Evolutionary conservation across 495 filamentous ascomycete species (phyloP).

Genomic region (Penicillium subrubescens): DNA sequence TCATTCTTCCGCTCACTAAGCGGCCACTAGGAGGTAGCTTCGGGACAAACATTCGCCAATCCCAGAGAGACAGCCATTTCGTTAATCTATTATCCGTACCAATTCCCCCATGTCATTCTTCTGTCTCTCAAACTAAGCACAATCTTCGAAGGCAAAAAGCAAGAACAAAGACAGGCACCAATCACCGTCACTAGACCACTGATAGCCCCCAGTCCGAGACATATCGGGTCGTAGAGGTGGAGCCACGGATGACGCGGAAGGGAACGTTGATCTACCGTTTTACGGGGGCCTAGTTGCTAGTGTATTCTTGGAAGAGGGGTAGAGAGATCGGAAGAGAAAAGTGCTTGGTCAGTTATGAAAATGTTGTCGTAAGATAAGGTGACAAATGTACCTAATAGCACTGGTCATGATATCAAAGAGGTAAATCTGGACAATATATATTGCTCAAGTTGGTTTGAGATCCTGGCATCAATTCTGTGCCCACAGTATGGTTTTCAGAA

Average conservation of each 20-base stretch:
- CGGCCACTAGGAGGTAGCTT: too few species aligned
- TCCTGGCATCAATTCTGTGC: background rate
- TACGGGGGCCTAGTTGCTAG: background rate
- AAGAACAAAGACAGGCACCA: background rate
- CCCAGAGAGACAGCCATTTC: too few species aligned
- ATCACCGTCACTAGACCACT: background rate
- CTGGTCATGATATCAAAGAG: background rate
- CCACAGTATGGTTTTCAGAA: too few species aligned
- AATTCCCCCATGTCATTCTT: too few species aligned
- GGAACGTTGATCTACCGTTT: background rate
- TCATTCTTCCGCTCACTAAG: too few species aligned
- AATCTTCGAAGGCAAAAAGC: background rate
- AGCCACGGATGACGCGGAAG: slow-evolving; percentile 6
- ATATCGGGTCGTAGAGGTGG: background rate
- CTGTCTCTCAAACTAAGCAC: background rate
- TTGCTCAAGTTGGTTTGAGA: too few species aligned
- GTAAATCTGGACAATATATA: too few species aligned
- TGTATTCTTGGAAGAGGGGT: background rate
- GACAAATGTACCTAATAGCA: background rate
- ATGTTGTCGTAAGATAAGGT: background rate
- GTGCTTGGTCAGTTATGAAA: too few species aligned
- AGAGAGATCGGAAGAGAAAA: background rate
- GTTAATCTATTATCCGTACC: too few species aligned
- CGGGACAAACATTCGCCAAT: too few species aligned
- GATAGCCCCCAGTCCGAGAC: background rate